Evolutionary conservation across 805 yeast species (phyloP), one percentile per base, ranked within the genome.

Genomic region (Kuraishia molischiana): DNA sequence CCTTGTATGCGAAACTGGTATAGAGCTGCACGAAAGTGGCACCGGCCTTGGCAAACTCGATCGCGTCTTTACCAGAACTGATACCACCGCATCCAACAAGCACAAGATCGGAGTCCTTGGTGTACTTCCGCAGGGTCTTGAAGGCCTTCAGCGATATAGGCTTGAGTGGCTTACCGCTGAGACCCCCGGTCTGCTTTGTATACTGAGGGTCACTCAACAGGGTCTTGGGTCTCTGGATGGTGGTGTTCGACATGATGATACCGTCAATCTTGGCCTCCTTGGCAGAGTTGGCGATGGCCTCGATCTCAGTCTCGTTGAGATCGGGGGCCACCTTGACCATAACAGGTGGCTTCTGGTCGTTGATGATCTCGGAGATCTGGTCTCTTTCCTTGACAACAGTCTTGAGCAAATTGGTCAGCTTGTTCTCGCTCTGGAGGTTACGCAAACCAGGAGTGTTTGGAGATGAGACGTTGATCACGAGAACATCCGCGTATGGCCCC

Each of bases 381-480:
- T 84, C 69, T 54, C 97, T 74, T 54, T 83, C 87, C 1, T 61
- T 56, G 10, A 87, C 77, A 24, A 90, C 87, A 10, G 77, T 62
- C 8, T 72, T 61, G 48, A 90, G 67, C 49, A 90, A 64, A 26
- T 67, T 67, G 5, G 85, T 74, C 42, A 90, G 69, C 54, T 82
- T 84, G 39, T 67, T 67, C 48, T 85, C 95, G 40, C 64, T 74
- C 63, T 90, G 97, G 47, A 90, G 69, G 48, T 78, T 85, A 52
- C 97, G 74, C 47, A 90, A 69, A 2, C 97, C 97, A 4, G 97
- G 97, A 1, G 97, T 90, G 54, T 90, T 90, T 38, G 97, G 97
- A 35, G 95, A 83, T 1, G 96, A 86, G 11, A 90, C 95, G 52
- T 90, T 90, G 45, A 90, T 74, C 15, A 90, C 90, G 43, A 90